A percentile compares a stretch with the other conserved stretches of the same genome.
Evolutionary conservation across 306 rosid genomes (phyloP).

Genomic region (Inga oerstediana): DNA sequence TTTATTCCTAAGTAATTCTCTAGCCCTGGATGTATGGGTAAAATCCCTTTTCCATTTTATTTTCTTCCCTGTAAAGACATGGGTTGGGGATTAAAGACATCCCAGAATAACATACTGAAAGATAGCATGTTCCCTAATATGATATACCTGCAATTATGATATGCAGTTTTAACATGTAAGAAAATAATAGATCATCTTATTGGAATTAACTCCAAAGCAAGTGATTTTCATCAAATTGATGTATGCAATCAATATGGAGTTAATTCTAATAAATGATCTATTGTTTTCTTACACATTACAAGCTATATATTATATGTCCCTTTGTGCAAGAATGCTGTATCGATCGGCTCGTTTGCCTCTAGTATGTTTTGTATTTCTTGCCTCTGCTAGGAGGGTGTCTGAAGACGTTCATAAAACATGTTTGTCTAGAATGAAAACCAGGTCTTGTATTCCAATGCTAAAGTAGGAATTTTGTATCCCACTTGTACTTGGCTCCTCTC

Average conservation of each 20-base stretch:
- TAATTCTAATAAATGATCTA: not conserved
- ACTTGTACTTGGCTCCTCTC: not conserved
- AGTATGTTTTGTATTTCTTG: not conserved
- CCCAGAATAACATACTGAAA: no score
- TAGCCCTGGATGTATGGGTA: no score
- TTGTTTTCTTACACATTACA: not conserved
- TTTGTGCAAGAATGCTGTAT: not conserved
- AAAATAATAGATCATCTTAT: not conserved
- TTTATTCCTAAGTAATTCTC: no score
- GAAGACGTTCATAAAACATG: not conserved
- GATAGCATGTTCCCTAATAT: no score
- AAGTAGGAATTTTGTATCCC: not conserved
- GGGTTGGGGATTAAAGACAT: no score
- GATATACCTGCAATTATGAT: no score
- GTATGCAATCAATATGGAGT: not conserved
- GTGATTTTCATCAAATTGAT: not conserved
- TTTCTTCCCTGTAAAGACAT: no score
- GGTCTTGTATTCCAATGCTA: not conserved
- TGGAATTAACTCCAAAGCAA: not conserved
- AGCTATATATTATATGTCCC: not conserved
- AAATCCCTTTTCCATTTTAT: no score
- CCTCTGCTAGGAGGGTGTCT: not conserved
- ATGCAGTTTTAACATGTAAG: no score
- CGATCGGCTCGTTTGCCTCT: not conserved
- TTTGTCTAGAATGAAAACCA: not conserved